These are phyloP conservation scores for Artomyces pyxidatus DNA, from an alignment of 768 basidiomycete genomes.

Conservation along the genomic window DNA sequence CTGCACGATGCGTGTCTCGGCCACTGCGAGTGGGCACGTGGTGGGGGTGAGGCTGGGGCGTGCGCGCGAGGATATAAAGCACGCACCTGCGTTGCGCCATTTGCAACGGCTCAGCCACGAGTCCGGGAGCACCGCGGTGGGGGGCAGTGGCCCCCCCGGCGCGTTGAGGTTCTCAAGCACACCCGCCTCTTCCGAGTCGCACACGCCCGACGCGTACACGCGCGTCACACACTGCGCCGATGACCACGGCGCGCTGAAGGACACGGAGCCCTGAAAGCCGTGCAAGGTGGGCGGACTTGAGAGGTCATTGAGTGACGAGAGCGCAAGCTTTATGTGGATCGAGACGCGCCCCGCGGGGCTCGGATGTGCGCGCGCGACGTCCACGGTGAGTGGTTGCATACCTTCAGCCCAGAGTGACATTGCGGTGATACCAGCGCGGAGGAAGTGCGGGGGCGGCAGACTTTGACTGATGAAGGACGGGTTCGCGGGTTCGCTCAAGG, in stretches of 20 bases:
- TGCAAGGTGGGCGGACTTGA: slow-evolving; percentile 48
- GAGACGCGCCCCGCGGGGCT: slow-evolving; percentile 34
- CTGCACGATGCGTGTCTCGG: slow-evolving; percentile 55
- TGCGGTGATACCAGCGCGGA: slow-evolving; percentile 29
- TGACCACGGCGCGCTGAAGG: slow-evolving; percentile 47
- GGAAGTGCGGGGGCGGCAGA: slow-evolving; percentile 23
- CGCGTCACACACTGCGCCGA: slow-evolving; percentile 58
- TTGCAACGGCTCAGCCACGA: slow-evolving; percentile 58
- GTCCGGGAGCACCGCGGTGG: slow-evolving; percentile 56
- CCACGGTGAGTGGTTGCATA: slow-evolving; percentile 54
- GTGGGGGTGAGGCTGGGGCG: slow-evolving; percentile 1
- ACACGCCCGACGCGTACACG: slow-evolving; percentile 43
- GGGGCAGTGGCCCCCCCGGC: slow-evolving; percentile 17
- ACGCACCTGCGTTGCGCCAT: slow-evolving; percentile 64
- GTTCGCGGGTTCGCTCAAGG: slow-evolving; percentile 3
- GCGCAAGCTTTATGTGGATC: slow-evolving; percentile 48
- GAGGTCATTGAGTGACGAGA: slow-evolving; percentile 47
- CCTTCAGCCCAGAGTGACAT: slow-evolving; percentile 59
- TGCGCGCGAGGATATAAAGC: not conserved
- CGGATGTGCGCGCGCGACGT: slow-evolving; percentile 41
- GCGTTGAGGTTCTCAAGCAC: slow-evolving; percentile 30
- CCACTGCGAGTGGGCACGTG: slow-evolving; percentile 26
- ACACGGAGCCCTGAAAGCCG: slow-evolving; percentile 53
- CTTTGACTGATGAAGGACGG: slow-evolving; percentile 9
- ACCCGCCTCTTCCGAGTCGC: slow-evolving; percentile 45